Conservation (phyloP, 371 early-diverging fungal species). For the Mortierella sp. region DNA sequence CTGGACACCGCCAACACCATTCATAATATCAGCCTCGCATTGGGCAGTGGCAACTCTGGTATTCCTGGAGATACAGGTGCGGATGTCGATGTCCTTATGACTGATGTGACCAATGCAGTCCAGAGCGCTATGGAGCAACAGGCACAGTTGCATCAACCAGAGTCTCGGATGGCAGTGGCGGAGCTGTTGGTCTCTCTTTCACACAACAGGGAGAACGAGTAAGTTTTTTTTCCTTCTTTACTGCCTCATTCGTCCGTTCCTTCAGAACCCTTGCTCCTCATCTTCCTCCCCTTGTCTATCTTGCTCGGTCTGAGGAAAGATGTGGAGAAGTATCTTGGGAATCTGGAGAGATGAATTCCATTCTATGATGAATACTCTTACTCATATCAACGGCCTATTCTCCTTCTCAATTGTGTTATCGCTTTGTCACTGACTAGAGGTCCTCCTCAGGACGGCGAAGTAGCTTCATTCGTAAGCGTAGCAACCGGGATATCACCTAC, state of each 20-base stretch:
- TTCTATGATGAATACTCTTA: too few species aligned
- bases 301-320: too few species aligned
- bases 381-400: neutral
- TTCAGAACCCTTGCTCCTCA: too few species aligned
- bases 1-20: conserved; percentile 35
- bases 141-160: conserved; percentile 20
- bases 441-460: conserved; percentile 13
- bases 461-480: conserved; percentile 28
- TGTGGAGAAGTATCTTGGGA: too few species aligned
- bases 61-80: neutral
- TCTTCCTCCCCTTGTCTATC: too few species aligned
- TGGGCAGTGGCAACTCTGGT: conserved; percentile 2
- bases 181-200: conserved; percentile 40
- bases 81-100: conserved; percentile 26
- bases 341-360: too few species aligned
- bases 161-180: conserved; percentile 43
- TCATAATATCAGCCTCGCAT: conserved; percentile 32
- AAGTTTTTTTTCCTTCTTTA: conserved; percentile 17
- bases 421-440: conserved; percentile 1
- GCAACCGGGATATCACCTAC: conserved; percentile 18
- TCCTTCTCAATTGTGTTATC: neutral
- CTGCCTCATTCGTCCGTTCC: neutral
- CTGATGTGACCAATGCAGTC: conserved; percentile 24
- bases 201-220: conserved; percentile 30
- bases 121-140: conserved; percentile 31